Percentiles rank a stretch among this genome's conserved stretches.
These are phyloP conservation scores for Tolypocladium tropicale DNA, from an alignment of 2,329 filamentous ascomycete genomes.

Conservation along the genomic window DNA sequence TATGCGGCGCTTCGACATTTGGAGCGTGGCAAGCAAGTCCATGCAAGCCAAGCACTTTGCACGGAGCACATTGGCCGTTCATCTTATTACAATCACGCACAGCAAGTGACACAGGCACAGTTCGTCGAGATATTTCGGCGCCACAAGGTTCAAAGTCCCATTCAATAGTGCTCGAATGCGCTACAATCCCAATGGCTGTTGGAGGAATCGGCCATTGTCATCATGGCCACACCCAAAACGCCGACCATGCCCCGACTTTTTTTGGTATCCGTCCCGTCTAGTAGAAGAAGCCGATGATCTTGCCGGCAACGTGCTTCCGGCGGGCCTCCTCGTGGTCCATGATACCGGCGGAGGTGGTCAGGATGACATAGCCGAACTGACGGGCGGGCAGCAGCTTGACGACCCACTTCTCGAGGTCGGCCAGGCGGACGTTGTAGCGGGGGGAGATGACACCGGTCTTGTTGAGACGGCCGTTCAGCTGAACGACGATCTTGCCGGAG, in stretches of 20 bases:
- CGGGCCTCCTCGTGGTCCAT: conserved; percentile 99
- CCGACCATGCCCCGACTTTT: conserved; percentile 25
- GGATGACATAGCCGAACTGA: conserved; percentile 99
- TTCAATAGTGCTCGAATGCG: conserved; percentile 12
- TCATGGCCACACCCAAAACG: conserved; percentile 23
- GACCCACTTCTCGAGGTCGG: conserved; percentile 99
- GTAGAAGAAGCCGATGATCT: conserved; percentile 99
- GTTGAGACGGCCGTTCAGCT: conserved; percentile 97
- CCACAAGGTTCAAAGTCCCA: conserved; percentile 2
- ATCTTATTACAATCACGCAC: background rate
- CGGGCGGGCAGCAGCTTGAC: conserved; percentile 96
- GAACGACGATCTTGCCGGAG: conserved; percentile 98
- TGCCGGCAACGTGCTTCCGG: conserved; percentile 97
- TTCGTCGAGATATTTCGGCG: background rate
- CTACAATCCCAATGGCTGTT: conserved; percentile 19
- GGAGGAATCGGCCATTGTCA: conserved; percentile 26
- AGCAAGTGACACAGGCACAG: background rate
- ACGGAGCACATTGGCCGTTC: too few species aligned
- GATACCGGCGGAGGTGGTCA: conserved; percentile 98
- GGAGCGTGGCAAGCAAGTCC: too few species aligned
- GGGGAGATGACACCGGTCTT: conserved; percentile 99
- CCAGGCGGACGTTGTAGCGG: conserved; percentile 97
- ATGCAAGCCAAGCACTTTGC: too few species aligned
- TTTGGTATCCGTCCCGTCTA: conserved; percentile 37
- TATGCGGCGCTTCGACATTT: too few species aligned